A percentile compares a stretch with the other conserved stretches of the same genome.
phyloP scores from a whole-genome alignment of 805 yeast genomes.

The Wickerhamomyces rabaulensis region DNA sequence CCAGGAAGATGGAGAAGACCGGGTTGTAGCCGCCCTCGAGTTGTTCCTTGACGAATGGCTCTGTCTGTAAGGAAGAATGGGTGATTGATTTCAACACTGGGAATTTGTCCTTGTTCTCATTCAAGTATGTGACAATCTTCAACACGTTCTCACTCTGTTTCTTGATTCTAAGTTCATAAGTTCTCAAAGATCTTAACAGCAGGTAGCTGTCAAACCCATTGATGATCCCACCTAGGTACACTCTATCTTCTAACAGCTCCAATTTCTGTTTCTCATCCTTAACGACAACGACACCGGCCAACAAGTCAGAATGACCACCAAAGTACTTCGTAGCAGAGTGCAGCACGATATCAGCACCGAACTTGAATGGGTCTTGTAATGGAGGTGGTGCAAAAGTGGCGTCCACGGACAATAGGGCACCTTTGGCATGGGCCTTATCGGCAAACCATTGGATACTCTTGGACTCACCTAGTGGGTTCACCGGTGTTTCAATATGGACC shows the following conservation, averaged over 20 bases:
- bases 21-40: slow-evolving; percentile 65
- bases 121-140: slow-evolving; percentile 53
- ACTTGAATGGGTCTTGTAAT: slow-evolving; percentile 69
- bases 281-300: slow-evolving; percentile 78
- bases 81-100: slow-evolving; percentile 45
- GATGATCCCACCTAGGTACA: slow-evolving; percentile 71
- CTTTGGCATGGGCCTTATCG: slow-evolving; percentile 66
- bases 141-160: slow-evolving; percentile 63
- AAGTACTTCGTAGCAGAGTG: slow-evolving; percentile 92
- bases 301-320: slow-evolving; percentile 92
- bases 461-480: slow-evolving; percentile 74
- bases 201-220: slow-evolving; percentile 74
- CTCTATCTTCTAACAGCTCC: slow-evolving; percentile 55
- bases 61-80: slow-evolving; percentile 78
- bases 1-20: slow-evolving; percentile 62
- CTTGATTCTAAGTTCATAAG: slow-evolving; percentile 66
- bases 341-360: slow-evolving; percentile 84
- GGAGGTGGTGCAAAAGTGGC: slow-evolving; percentile 96
- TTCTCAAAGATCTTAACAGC: slow-evolving; percentile 73
- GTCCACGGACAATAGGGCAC: slow-evolving; percentile 71
- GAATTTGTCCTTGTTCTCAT: slow-evolving; percentile 43
- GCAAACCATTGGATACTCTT: slow-evolving; percentile 61
- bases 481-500: slow-evolving; percentile 82
- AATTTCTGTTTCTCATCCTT: slow-evolving; percentile 43
- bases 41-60: slow-evolving; percentile 61